Evolutionary conservation across 2,329 filamentous ascomycete genomes (phyloP), one percentile per base, ranked within the genome.

Genomic region (Cercospora sesami): DNA sequence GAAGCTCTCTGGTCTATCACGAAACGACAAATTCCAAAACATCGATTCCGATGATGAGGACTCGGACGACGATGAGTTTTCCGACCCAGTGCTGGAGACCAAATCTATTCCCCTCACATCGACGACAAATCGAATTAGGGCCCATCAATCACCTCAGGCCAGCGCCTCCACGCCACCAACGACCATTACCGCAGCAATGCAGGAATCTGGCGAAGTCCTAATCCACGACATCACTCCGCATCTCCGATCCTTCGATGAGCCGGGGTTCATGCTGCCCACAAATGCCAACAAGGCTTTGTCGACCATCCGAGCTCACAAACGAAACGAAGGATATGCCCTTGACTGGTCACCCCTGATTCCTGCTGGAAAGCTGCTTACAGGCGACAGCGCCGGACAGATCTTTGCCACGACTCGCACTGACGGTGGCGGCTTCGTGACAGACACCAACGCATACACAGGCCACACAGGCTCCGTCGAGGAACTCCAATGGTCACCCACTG

Each of bases 141-240:
- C 89, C 64, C 91, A 95, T 81, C 94, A 97, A 80, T 87, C 90
- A 18, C 90, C 92, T 12, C 87, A 89, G 69, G 84, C 86, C 55
- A 91, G 91, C 75, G 86, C 89, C 16, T 89, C 89, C 26, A 86
- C 86, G 71, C 87, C 91, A n/a, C 87, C 90, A 2, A 93, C 88
- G 23, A 97, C 94, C 2, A 84, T 97, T 64, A 93, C 93, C 33
- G 95, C 95, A 51, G 90, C 91, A 64, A 96, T 97, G 93, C 92
- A 93, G 62, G 95, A 99, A 83, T 93, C 92, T 55, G 86, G 90
- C 45, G 87, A 96, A 76, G 88, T 98, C 73, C 88, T 95, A 60
- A 96, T 99, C 77, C 94, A 98, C 86, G 93, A 99, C 80, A 89
- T 99, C 61, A 95, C 93, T 3, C 90, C 93, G 3, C 92, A 98